Evolutionary conservation across 352 stramenopile species (phyloP).

Genomic region (Pythium utonaiense): DNA sequence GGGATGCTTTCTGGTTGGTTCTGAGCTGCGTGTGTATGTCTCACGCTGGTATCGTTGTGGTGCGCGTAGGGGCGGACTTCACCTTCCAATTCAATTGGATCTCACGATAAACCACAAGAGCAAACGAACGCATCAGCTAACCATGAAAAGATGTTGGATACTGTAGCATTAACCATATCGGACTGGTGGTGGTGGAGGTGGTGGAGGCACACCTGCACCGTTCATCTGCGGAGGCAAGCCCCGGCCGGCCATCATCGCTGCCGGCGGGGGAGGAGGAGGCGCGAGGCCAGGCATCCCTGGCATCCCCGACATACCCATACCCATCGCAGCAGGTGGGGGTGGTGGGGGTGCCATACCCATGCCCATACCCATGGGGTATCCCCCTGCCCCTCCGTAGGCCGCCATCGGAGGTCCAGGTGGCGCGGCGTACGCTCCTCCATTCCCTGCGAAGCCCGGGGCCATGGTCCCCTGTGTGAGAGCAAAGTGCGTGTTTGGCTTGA

Average conservation of each 20-base stretch:
- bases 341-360: conserved; percentile 18
- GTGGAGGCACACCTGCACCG: conserved; percentile 19
- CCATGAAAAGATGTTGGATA: no score
- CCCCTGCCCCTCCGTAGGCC: background rate
- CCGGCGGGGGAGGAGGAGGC: conserved; percentile 31
- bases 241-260: conserved; percentile 22
- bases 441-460: conserved; percentile 1
- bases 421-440: conserved; percentile 4
- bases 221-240: conserved; percentile 12
- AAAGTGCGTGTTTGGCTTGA: conserved; percentile 80
- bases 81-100: conserved; percentile 4
- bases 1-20: no score
- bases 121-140: no score
- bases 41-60: no score
- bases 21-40: no score
- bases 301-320: conserved; percentile 36
- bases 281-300: conserved; percentile 17
- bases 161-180: conserved; percentile 27
- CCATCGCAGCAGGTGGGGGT: conserved; percentile 28
- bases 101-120: background rate
- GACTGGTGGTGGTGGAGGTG: conserved; percentile 41
- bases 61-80: conserved; percentile 10
- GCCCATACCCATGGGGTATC: background rate
- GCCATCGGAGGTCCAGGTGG: conserved; percentile 35
- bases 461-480: conserved; percentile 30